Conservation (phyloP, 2,329 filamentous ascomycete genomes). For the Penicillium sp. region DNA sequence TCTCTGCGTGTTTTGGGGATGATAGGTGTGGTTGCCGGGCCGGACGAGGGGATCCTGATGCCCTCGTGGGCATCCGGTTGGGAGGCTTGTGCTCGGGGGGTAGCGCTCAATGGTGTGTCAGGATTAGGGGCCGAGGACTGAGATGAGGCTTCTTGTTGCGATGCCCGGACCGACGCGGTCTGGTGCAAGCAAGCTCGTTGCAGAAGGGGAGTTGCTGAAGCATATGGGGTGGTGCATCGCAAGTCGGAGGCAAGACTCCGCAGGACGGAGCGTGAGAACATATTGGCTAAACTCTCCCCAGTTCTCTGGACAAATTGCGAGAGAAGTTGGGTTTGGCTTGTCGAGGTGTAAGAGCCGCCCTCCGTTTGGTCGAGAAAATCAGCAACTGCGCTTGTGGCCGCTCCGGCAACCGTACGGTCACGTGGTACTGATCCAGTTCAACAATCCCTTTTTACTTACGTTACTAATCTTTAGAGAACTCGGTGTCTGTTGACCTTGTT, state of each 20-base stretch:
- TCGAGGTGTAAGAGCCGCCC: slow-evolving; percentile 12
- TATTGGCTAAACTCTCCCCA: slow-evolving; percentile 16
- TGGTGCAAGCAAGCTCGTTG: slow-evolving; percentile 44
- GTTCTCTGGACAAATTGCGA: slow-evolving; percentile 11
- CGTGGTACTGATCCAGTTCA: slow-evolving; percentile 16
- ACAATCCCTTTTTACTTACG: background rate
- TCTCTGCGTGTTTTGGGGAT: slow-evolving; percentile 24
- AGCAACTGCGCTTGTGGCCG: slow-evolving; percentile 28
- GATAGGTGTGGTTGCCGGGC: slow-evolving; percentile 11
- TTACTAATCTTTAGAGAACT: too few species aligned
- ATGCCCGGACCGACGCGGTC: slow-evolving; percentile 25
- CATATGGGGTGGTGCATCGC: slow-evolving; percentile 22
- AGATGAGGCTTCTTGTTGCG: slow-evolving; percentile 26
- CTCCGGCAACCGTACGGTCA: slow-evolving; percentile 27
- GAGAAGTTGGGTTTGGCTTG: slow-evolving; percentile 12
- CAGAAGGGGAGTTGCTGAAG: slow-evolving; percentile 24
- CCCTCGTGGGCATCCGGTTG: slow-evolving; percentile 12
- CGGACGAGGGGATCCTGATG: slow-evolving; percentile 7
- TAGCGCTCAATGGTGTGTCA: slow-evolving; percentile 28
- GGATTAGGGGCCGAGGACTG: slow-evolving; percentile 30
- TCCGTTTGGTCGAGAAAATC: slow-evolving; percentile 33
- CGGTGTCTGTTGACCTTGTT: too few species aligned
- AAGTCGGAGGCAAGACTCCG: slow-evolving; percentile 27
- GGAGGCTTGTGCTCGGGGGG: slow-evolving; percentile 25
- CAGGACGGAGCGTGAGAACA: slow-evolving; percentile 39